phyloP scores from a whole-genome alignment of 768 basidiomycete genomes.

The Pleurotus tuber-regium region DNA sequence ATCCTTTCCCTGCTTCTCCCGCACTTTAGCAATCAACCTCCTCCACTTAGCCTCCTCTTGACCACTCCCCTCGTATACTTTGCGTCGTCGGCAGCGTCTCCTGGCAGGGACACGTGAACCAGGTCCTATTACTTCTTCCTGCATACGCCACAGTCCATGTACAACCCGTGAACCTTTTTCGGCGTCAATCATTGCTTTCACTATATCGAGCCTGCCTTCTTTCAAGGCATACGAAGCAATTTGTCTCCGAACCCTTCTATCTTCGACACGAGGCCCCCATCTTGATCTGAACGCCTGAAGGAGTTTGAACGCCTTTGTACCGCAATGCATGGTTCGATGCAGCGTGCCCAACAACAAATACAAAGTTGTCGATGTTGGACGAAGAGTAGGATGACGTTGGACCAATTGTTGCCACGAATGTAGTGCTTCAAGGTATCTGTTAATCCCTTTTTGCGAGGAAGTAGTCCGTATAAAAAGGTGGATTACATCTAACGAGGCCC shows the following conservation, averaged over 20 bases:
- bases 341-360: conserved; percentile 57
- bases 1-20: conserved; percentile 2
- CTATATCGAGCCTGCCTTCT: conserved; percentile 59
- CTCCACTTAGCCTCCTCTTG: conserved; percentile 8
- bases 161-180: conserved; percentile 12
- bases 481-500: conserved; percentile 49
- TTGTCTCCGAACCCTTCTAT: conserved; percentile 58
- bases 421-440: conserved; percentile 41
- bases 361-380: conserved; percentile 58
- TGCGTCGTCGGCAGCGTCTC: neutral
- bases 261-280: conserved; percentile 58
- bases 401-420: conserved; percentile 44
- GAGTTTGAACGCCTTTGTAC: conserved; percentile 47
- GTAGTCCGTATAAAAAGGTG: conserved; percentile 45
- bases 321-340: conserved; percentile 45
- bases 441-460: conserved; percentile 33
- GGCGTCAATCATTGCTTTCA: conserved; percentile 24
- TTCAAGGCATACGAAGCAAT: conserved; percentile 59
- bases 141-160: neutral
- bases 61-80: neutral
- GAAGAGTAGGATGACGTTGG: conserved; percentile 42
- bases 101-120: neutral
- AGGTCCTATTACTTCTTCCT: conserved; percentile 4
- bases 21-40: conserved; percentile 1
- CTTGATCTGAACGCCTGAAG: conserved; percentile 42